Base-by-base conservation (phyloP, 139 green algal genomes). In the Volvox africanus region DNA sequence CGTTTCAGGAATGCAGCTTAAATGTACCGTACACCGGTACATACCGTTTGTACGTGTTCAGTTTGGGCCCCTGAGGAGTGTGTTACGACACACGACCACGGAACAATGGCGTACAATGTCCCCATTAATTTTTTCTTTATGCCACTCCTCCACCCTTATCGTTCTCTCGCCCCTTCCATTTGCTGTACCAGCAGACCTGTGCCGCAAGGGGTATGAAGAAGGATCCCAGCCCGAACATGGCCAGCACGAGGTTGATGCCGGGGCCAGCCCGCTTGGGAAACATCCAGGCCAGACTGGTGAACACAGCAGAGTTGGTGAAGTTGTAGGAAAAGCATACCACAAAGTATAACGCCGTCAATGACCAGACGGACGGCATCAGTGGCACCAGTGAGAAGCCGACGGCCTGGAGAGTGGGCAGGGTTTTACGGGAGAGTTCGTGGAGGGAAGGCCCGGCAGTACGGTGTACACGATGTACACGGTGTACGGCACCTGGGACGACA, bases 241-340 rank as follows among this genome's bases (percentile, higher is more conserved):
- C 93, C 77, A 95, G 83, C 77, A 95, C 93, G 33, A 95, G 83
- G 88, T 95, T 95, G 19, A 92, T 82, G 68, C 65, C 65, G n/a
- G 80, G 77, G 28, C 87, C 92, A 0, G 90, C 87, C 20, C 90
- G 87, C 76, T 93, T 91, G 37, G 92, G 92, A 82, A 94, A 94
- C 92, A 94, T 92, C 92, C 92, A 94, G 32, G 81, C 90, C 37
- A 94, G 90, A 14, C 80, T 88, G 12, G 92, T 93, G 90, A 94
- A 94, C 0, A 94, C 92, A 0, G 92, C 92, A 1, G 61, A 88
- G 89, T 94, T 94, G 65, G 92, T 94, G 82, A 94, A 94, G 82
- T 94, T 94, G 92, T 94, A 94, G 87, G 89, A 92, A 76, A 94
- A 93, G 90, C 89, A 93, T 18, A 93, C 91, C 61, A 92, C 26